Conservation (phyloP, 2,329 filamentous ascomycete species). For the Paecilomyces dactylethromorphus region DNA sequence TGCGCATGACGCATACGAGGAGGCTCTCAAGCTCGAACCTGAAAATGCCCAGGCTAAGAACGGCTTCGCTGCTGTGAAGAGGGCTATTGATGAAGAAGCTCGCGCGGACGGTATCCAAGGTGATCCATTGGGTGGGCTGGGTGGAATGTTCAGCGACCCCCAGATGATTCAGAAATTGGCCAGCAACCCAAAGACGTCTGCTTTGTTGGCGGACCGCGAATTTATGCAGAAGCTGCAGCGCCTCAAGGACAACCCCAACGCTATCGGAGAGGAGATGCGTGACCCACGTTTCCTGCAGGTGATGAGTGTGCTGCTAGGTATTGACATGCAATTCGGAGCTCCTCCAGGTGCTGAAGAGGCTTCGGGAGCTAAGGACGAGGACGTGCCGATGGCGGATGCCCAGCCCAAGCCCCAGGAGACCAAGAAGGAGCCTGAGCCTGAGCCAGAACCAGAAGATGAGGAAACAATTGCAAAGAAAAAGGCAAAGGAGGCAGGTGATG, state of each 20-base stretch:
- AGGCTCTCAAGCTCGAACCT: conserved; percentile 88
- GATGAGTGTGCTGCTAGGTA: conserved; percentile 84
- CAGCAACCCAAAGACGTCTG: conserved; percentile 85
- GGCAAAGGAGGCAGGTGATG: conserved; percentile 86
- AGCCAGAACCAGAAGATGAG: conserved; percentile 67
- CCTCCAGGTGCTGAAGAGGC: conserved; percentile 42
- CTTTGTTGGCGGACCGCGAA: conserved; percentile 68
- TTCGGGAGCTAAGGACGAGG: conserved; percentile 51
- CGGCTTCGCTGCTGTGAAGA: conserved; percentile 75
- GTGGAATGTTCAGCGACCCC: conserved; percentile 90
- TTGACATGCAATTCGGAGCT: conserved; percentile 73
- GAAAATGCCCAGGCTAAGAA: conserved; percentile 89
- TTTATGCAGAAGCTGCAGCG: conserved; percentile 90
- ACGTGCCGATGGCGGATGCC: conserved; percentile 73
- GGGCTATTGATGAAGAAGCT: conserved; percentile 76
- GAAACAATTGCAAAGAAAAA: conserved; percentile 78
- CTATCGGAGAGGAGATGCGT: conserved; percentile 70
- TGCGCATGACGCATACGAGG: conserved; percentile 83
- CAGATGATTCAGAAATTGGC: conserved; percentile 85
- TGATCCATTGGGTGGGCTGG: conserved; percentile 70
- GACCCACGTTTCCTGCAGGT: conserved; percentile 92
- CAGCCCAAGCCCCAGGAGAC: conserved; percentile 41
- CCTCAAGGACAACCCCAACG: conserved; percentile 73
- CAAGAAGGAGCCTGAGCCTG: conserved; percentile 58
- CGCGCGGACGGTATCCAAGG: conserved; percentile 53